Conservation (phyloP, 352 stramenopile genomes). For the Pythium rishiriense region DNA sequence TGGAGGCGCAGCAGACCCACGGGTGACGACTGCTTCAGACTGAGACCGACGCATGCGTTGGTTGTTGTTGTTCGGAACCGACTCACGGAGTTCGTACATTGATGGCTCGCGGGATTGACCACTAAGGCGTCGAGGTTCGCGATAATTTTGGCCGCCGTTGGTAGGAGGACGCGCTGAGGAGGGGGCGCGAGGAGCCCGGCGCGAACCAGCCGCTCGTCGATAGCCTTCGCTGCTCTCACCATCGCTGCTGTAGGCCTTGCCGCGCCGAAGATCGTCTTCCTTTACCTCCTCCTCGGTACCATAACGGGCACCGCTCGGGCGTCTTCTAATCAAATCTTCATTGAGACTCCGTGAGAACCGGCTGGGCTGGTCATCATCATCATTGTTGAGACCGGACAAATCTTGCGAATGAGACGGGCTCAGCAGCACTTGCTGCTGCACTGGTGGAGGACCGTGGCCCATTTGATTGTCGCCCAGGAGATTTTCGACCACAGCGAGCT, state of each 20-base stretch:
- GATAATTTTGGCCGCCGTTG: conserved; percentile 4
- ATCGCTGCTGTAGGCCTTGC: conserved; percentile 31
- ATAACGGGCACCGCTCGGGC: conserved; percentile 21
- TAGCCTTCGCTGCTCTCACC: conserved; percentile 23
- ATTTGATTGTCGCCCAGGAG: conserved; percentile 27
- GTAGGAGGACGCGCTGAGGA: neutral
- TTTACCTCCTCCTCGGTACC: conserved; percentile 75
- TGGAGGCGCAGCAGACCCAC: conserved; percentile 1
- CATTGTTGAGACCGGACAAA: conserved; percentile 42
- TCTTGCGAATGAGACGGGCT: conserved; percentile 75
- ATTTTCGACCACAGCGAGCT: conserved; percentile 29
- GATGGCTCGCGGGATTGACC: conserved; percentile 16
- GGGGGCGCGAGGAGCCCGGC: neutral
- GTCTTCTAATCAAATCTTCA: conserved; percentile 25
- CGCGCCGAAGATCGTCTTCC: conserved; percentile 45
- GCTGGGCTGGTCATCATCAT: conserved; percentile 19
- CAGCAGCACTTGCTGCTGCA: conserved; percentile 32
- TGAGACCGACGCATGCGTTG: conserved; percentile 27
- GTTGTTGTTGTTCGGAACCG: neutral
- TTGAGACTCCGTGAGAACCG: conserved; percentile 29
- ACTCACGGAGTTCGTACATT: conserved; percentile 27
- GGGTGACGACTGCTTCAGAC: conserved; percentile 15
- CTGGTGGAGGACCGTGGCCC: neutral
- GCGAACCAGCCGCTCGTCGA: conserved; percentile 3
- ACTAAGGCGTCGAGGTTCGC: conserved; percentile 7